Conservation (phyloP, 805 yeast genomes). For the Saccharomycopsis sp. region DNA sequence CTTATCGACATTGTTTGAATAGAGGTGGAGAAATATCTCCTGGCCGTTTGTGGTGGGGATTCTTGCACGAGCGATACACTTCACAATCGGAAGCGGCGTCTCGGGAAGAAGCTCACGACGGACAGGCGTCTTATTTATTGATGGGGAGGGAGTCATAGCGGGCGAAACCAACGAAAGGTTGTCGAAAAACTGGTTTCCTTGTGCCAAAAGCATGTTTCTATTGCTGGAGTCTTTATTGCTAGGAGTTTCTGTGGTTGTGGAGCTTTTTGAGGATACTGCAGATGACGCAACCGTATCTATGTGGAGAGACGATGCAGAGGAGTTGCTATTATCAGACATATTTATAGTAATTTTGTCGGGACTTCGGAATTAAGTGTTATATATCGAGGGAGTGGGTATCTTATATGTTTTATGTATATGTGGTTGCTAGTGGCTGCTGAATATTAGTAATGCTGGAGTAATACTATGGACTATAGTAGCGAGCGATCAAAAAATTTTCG, state of each 20-base stretch:
- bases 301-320: neutral
- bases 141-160: conserved; percentile 11
- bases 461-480: neutral
- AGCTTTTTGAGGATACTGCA: neutral
- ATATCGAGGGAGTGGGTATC: too few relatives aligned
- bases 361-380: too few relatives aligned
- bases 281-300: neutral
- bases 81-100: conserved; percentile 57
- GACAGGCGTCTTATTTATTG: neutral
- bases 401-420: neutral
- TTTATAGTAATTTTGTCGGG: neutral
- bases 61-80: conserved; percentile 89
- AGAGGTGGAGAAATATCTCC: conserved; percentile 86
- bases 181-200: conserved; percentile 5
- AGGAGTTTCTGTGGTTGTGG: too few relatives aligned
- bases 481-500: neutral
- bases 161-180: conserved; percentile 17
- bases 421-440: neutral
- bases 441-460: neutral
- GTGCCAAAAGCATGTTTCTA: neutral
- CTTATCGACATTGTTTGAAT: conserved; percentile 75
- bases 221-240: too few relatives aligned
- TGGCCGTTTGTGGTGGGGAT: conserved; percentile 95
- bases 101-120: neutral
- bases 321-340: neutral